Evolutionary conservation across 768 basidiomycete species (phyloP).

Genomic region (Psilocybe azurescens): DNA sequence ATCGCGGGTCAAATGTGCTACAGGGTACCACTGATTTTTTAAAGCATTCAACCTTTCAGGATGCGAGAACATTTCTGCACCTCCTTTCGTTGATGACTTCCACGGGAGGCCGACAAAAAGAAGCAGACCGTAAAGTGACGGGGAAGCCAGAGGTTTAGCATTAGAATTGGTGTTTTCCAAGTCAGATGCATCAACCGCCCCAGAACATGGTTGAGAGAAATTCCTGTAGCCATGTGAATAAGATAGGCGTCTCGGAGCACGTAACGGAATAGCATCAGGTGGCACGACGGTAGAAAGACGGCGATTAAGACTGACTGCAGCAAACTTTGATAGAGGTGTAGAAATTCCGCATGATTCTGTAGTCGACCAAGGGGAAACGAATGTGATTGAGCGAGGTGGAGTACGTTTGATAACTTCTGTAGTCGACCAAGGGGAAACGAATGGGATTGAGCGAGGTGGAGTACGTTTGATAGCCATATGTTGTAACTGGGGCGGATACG

Average conservation of each 20-base stretch:
- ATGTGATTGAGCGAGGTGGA: neutral
- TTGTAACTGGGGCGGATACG: slow-evolving; percentile 10
- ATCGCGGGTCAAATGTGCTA: neutral
- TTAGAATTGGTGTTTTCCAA: neutral
- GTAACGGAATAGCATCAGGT: slow-evolving; percentile 9
- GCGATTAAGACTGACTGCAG: slow-evolving; percentile 1
- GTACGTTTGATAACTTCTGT: neutral
- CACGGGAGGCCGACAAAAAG: neutral
- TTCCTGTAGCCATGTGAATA: slow-evolving; percentile 9
- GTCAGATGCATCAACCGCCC: neutral
- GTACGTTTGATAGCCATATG: neutral
- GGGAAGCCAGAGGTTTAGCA: slow-evolving; percentile 4
- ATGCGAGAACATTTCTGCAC: neutral
- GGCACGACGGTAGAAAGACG: slow-evolving; percentile 15
- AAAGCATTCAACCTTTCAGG: neutral
- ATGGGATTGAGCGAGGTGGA: neutral
- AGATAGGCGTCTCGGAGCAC: slow-evolving; percentile 19
- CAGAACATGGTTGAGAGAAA: neutral
- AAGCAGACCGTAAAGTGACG: neutral
- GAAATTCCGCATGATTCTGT: neutral
- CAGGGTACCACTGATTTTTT: neutral
- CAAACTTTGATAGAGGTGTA: neutral
- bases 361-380: neutral
- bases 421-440: neutral
- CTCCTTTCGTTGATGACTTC: neutral